phyloP scores from a whole-genome alignment of 495 filamentous ascomycete genomes.

The Podospora pseudocomata region DNA sequence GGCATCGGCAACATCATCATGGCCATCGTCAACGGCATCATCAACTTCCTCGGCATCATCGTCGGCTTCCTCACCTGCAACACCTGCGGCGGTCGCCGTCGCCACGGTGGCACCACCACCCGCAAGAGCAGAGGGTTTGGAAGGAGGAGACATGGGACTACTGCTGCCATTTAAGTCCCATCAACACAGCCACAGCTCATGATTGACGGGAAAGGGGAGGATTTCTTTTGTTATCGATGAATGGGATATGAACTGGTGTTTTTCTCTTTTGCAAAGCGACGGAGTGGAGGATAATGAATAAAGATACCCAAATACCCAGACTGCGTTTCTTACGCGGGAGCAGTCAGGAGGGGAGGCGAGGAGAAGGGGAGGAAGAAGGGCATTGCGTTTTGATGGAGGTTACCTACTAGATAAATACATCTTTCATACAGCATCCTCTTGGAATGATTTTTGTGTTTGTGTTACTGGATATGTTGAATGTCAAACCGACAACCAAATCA shows the following conservation, averaged over 20 bases:
- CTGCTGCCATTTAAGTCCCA: conserved; percentile 20
- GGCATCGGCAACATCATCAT: conserved; percentile 76
- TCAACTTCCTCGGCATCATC: conserved; percentile 75
- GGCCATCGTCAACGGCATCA: conserved; percentile 69
- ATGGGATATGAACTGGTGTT: not conserved
- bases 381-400: not conserved
- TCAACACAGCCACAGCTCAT: not conserved
- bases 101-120: conserved; percentile 14
- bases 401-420: not conserved
- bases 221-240: not conserved
- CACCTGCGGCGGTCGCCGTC: conserved; percentile 36
- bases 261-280: not conserved
- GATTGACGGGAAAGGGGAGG: not conserved
- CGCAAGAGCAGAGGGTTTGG: conserved; percentile 27
- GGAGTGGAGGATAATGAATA: not conserved
- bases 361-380: not conserved
- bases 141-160: conserved; percentile 26
- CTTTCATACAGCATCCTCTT: not conserved
- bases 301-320: conserved; percentile 13
- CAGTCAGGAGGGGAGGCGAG: not conserved
- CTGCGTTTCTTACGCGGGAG: not conserved
- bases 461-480: too few species aligned
- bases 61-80: conserved; percentile 86
- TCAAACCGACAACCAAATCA: too few species aligned
- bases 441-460: too few species aligned